phyloP scores from a whole-genome alignment of 176 grass and related monocot genomes.

The Carex littledalei region DNA sequence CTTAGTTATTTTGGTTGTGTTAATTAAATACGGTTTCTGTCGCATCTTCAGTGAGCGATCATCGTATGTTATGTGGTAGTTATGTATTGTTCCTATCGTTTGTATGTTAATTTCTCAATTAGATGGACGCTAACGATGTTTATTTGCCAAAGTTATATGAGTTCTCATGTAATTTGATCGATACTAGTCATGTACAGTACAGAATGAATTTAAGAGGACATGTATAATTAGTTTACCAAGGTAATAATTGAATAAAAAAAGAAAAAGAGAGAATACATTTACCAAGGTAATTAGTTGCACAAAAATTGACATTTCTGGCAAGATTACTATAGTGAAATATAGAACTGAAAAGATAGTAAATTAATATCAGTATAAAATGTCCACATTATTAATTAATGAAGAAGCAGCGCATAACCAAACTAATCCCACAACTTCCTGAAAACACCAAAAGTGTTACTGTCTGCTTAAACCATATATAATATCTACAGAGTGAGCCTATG shows the following conservation, averaged over 20 bases:
- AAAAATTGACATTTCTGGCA: neutral
- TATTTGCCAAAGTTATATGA: neutral
- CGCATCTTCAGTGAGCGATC: neutral
- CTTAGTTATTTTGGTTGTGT: conserved; percentile 11
- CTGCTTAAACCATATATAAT: too few species aligned
- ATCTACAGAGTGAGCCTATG: too few species aligned
- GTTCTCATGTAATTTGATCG: neutral
- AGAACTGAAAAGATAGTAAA: neutral
- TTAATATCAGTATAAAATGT: neutral
- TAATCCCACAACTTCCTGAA: too few species aligned
- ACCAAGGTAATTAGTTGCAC: neutral
- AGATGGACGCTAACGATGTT: neutral
- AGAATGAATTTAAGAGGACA: neutral
- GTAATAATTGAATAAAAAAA: neutral
- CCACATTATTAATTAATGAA: too few species aligned
- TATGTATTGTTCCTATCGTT: neutral
- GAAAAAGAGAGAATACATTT: neutral
- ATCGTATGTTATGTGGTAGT: neutral
- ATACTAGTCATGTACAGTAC: neutral
- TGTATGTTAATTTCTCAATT: neutral
- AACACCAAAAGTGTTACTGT: too few species aligned
- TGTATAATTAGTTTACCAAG: too few species aligned
- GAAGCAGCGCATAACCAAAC: too few species aligned
- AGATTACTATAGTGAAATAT: neutral
- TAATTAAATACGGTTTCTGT: neutral